These are phyloP conservation scores for Eutypella sp. DNA, from an alignment of 2,329 filamentous ascomycete species.

Conservation along the genomic window DNA sequence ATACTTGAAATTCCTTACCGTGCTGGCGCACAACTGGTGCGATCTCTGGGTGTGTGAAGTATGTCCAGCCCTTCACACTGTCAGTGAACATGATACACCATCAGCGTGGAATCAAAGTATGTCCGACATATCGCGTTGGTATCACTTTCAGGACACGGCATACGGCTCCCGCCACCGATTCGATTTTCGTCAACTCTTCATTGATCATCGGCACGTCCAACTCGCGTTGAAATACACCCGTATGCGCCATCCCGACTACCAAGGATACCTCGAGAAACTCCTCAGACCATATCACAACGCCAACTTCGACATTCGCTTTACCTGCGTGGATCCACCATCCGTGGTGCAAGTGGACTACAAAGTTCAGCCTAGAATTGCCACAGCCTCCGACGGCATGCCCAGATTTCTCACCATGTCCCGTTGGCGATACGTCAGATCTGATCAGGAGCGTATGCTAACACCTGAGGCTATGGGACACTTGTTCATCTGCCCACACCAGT, in stretches of 20 bases:
- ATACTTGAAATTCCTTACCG: not conserved
- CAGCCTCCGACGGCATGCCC: not conserved
- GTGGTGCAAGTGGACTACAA: not conserved
- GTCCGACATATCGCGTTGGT: not conserved
- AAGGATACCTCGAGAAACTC: not conserved
- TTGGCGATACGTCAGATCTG: not conserved
- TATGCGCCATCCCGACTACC: not conserved
- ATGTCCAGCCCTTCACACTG: not conserved
- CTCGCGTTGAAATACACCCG: constrained; percentile 1
- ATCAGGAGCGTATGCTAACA: not conserved
- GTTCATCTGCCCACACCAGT: not conserved
- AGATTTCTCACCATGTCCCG: not conserved
- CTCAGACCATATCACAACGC: not conserved
- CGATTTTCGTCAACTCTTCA: not conserved
- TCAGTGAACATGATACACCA: not conserved
- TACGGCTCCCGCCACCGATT: not conserved
- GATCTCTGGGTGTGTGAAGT: not conserved
- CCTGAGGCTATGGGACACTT: not conserved
- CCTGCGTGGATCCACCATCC: not conserved
- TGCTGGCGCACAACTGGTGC: not conserved
- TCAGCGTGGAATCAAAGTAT: not conserved
- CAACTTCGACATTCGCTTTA: not conserved
- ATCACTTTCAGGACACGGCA: not conserved
- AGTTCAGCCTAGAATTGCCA: not conserved
- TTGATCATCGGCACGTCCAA: not conserved